These are phyloP conservation scores for Dothistroma pini DNA, from an alignment of 2,329 filamentous ascomycete species.

Conservation along the genomic window DNA sequence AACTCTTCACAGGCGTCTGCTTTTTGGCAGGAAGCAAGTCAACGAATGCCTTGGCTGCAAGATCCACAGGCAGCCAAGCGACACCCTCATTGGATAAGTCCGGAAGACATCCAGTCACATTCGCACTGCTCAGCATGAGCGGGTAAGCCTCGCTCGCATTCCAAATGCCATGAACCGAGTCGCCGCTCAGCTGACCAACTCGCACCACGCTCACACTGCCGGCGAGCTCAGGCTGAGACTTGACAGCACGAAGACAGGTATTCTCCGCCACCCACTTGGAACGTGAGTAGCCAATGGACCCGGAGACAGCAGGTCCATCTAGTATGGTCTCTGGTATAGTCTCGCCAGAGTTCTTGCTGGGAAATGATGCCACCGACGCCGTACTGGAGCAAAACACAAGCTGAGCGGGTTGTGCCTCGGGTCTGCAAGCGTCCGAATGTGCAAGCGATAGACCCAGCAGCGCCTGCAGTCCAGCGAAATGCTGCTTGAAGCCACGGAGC, in stretches of 20 bases:
- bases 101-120: slow-evolving; percentile 40
- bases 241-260: slow-evolving; percentile 45
- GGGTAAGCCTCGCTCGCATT: slow-evolving; percentile 50
- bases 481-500: slow-evolving; percentile 52
- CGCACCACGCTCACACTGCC: slow-evolving; percentile 44
- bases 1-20: slow-evolving; percentile 25
- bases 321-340: slow-evolving; percentile 44
- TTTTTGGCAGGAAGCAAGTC: slow-evolving; percentile 32
- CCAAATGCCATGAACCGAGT: slow-evolving; percentile 45
- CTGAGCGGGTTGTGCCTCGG: slow-evolving; percentile 19
- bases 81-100: slow-evolving; percentile 38
- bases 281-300: slow-evolving; percentile 52
- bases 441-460: slow-evolving; percentile 46
- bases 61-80: slow-evolving; percentile 48
- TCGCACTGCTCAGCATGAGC: slow-evolving; percentile 45
- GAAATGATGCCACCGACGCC: slow-evolving; percentile 41
- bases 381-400: slow-evolving; percentile 50
- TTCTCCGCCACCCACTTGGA: slow-evolving; percentile 59
- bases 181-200: slow-evolving; percentile 48
- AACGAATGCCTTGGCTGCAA: slow-evolving; percentile 43
- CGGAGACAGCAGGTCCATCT: slow-evolving; percentile 42
- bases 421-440: slow-evolving; percentile 14
- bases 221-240: slow-evolving; percentile 24
- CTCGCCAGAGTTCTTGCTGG: slow-evolving; percentile 35
- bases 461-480: slow-evolving; percentile 49